Evolutionary conservation across 2,329 filamentous ascomycete species (phyloP).

Genomic region (Apiospora arundinis): DNA sequence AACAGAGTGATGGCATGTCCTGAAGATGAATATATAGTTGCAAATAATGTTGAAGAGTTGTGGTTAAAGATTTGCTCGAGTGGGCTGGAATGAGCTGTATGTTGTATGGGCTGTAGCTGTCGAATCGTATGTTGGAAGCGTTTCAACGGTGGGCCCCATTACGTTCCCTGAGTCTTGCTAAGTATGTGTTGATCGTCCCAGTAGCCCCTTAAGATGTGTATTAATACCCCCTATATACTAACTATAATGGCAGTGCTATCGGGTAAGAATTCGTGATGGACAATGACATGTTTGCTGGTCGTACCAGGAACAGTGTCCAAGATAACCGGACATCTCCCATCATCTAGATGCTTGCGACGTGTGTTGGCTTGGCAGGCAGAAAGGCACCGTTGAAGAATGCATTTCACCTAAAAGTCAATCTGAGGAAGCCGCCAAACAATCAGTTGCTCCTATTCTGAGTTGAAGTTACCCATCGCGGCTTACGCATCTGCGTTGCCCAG

Average conservation of each 20-base stretch:
- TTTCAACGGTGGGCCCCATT: slow-evolving; percentile 4
- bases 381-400: background rate
- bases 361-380: background rate
- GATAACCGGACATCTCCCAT: background rate
- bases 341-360: background rate
- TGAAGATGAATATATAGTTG: background rate
- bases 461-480: background rate
- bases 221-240: background rate
- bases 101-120: background rate
- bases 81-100: background rate
- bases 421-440: background rate
- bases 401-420: background rate
- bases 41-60: background rate
- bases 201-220: background rate
- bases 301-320: background rate
- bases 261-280: background rate
- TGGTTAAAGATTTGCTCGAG: background rate
- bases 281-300: background rate
- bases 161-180: background rate
- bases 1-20: background rate
- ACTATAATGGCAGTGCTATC: background rate
- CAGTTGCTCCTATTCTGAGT: background rate
- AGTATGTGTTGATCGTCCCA: background rate
- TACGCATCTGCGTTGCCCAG: background rate
- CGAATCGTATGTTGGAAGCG: background rate